Evolutionary conservation across 2,329 filamentous ascomycete genomes (phyloP).

Genomic region (Falciphora oryzae): DNA sequence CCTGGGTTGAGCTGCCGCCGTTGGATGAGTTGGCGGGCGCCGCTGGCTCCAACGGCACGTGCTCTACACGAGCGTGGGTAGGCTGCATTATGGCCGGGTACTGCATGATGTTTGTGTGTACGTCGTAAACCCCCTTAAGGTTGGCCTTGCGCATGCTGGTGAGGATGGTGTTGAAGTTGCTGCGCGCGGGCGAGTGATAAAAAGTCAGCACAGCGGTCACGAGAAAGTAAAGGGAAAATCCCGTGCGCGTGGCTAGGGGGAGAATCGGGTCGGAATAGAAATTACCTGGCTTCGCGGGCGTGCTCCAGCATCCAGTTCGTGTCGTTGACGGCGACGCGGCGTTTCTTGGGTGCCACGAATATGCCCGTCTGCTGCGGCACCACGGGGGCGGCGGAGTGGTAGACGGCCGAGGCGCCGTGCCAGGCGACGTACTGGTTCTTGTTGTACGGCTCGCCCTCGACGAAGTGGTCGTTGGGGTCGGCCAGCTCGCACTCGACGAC

Average conservation of each 20-base stretch:
- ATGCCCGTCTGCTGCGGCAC: slow-evolving; percentile 74
- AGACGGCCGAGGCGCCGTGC: slow-evolving; percentile 94
- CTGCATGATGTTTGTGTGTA: slow-evolving; percentile 89
- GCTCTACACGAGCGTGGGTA: slow-evolving; percentile 77
- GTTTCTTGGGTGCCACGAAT: slow-evolving; percentile 69
- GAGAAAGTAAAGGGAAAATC: neutral
- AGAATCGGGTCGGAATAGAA: slow-evolving; percentile 12
- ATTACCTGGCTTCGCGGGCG: slow-evolving; percentile 80
- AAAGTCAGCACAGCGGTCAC: neutral
- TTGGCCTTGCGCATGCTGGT: slow-evolving; percentile 63
- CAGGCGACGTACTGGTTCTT: slow-evolving; percentile 98
- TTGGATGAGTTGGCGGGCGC: neutral
- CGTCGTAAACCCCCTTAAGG: slow-evolving; percentile 76
- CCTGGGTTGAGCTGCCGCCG: slow-evolving; percentile 9
- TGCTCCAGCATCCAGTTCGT: slow-evolving; percentile 97
- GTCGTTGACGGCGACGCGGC: slow-evolving; percentile 82
- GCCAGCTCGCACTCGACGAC: slow-evolving; percentile 84
- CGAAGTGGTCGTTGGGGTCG: slow-evolving; percentile 78
- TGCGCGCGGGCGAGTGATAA: slow-evolving; percentile 29
- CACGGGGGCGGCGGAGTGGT: slow-evolving; percentile 74
- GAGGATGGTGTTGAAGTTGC: slow-evolving; percentile 77
- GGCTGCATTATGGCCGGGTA: slow-evolving; percentile 86
- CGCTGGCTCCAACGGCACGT: slow-evolving; percentile 41
- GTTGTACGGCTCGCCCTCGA: slow-evolving; percentile 84
- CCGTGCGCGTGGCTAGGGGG: neutral